Base-by-base conservation (phyloP, 2,329 filamentous ascomycete genomes). In the Trichoderma asperellum region DNA sequence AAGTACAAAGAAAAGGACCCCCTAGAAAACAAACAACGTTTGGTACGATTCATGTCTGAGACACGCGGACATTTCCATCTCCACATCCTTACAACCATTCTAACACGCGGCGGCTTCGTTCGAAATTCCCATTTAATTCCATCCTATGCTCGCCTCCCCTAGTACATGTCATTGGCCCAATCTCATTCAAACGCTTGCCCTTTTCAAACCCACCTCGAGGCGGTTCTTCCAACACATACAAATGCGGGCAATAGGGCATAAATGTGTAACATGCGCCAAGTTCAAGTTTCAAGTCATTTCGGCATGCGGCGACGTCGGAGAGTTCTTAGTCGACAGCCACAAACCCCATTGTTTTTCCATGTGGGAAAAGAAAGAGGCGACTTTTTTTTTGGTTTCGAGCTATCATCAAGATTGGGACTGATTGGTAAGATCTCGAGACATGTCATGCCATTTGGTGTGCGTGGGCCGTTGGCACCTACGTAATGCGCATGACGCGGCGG, bases 401-500 rank as follows among this genome's bases (percentile, higher is more conserved):
- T 43, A 43, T 43, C 21, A n/a, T 43, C 24, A n/a, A n/a, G 43
- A 52, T 43, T 43, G 29, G 62, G 10, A 49, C 18, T 43, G 40
- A 43, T 43, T 43, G 40, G 40, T 43, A 43, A 43, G 40, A 43
- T 43, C 40, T 10, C 18, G 10, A 43, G n/a, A 49, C 10, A 2
- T 7, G 18, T 57, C 62, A 37, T 55, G 47, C 53, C 52, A 49
- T 66, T 55, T 49, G 32, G 63, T 58, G 37, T 49, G 47, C 21
- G 47, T 49, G n/a, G 18, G 63, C 53, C 40, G 62, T 35, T 21
- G 49, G 32, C 40, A 55, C 61, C 53, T 66, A 58, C 63, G 63
- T 66, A 66, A 66, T 58, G 63, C 63, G 29, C 63, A 66, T 66
- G 63, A 66, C 63, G 63, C 63, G 52, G 55, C 63, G 29, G 43